These are phyloP conservation scores for Kregervanrija pseudodelftensis DNA, from an alignment of 805 yeast genomes.

Conservation along the genomic window DNA sequence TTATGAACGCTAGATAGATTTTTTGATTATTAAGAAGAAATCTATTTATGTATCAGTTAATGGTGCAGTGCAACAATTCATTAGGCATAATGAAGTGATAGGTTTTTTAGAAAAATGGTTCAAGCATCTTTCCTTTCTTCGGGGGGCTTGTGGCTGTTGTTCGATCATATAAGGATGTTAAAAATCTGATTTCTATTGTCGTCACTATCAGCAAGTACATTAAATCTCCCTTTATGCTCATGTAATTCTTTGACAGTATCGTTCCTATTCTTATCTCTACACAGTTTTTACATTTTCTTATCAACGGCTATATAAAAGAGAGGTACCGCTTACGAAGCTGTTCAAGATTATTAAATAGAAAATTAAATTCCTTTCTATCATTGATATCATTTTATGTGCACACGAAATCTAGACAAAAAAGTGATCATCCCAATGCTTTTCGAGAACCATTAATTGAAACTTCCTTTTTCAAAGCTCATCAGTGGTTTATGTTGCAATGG, in stretches of 20 bases:
- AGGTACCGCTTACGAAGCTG: conserved; percentile 76
- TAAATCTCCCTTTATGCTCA: conserved; percentile 89
- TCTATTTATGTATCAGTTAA: no score
- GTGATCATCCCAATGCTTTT: conserved; percentile 45
- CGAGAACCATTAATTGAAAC: conserved; percentile 64
- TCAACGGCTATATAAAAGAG: conserved; percentile 61
- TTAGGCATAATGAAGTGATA: conserved; percentile 69
- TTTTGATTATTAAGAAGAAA: no score
- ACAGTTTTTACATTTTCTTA: conserved; percentile 65
- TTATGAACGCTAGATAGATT: no score
- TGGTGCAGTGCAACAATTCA: no score
- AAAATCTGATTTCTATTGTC: conserved; percentile 82
- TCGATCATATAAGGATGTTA: conserved; percentile 71
- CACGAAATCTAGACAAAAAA: neutral
- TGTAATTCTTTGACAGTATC: conserved; percentile 80
- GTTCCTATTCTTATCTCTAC: no score
- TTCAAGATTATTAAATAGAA: conserved; percentile 71
- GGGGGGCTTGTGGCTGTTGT: no score
- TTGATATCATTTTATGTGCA: conserved; percentile 61
- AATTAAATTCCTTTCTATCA: conserved; percentile 59
- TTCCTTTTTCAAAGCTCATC: conserved; percentile 85
- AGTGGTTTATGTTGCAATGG: conserved; percentile 69
- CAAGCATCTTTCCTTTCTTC: conserved; percentile 83
- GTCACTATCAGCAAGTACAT: conserved; percentile 78
- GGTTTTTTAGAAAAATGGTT: conserved; percentile 73